Percentiles rank a stretch among this genome's conserved stretches.
Conservation (phyloP, 148 eudicot genomes). For the Silene uniflora region DNA sequence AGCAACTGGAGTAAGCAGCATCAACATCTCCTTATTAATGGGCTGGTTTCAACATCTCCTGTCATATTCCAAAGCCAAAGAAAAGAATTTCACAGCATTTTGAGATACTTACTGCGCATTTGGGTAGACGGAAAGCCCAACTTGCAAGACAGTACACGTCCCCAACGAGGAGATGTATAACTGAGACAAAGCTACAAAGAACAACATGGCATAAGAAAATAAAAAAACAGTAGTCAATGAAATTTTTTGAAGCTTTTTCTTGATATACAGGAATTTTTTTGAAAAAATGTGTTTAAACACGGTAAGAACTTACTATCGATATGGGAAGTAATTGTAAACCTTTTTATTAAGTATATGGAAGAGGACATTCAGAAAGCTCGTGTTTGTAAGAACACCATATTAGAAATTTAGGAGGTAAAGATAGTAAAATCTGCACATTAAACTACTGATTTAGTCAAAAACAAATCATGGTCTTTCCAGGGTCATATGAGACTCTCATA, state of each 20-base stretch:
- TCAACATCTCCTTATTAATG: too few species aligned
- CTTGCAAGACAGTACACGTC: conserved; percentile 73
- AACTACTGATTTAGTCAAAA: too few species aligned
- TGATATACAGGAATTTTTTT: neutral
- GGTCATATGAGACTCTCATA: too few species aligned
- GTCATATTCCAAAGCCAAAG: too few species aligned
- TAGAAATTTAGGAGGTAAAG: too few species aligned
- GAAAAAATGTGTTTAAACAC: neutral
- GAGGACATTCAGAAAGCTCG: conserved; percentile 47
- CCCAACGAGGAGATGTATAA: conserved; percentile 75
- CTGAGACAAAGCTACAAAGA: conserved; percentile 75
- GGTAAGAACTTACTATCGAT: conserved; percentile 67
- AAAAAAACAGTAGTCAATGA: too few species aligned
- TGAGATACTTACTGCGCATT: conserved; percentile 76
- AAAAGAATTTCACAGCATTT: too few species aligned
- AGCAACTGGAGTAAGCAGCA: too few species aligned
- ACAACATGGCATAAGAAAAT: neutral
- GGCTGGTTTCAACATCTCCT: too few species aligned
- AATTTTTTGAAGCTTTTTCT: neutral
- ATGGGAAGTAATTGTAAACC: conserved; percentile 96
- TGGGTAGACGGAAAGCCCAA: conserved; percentile 92
- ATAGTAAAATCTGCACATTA: too few species aligned
- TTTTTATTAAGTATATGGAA: conserved; percentile 98
- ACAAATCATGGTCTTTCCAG: too few species aligned
- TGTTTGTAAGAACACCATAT: conserved; percentile 8